Base-by-base conservation (phyloP, 208 protist genomes). In the Crithidia mellificae region DNA sequence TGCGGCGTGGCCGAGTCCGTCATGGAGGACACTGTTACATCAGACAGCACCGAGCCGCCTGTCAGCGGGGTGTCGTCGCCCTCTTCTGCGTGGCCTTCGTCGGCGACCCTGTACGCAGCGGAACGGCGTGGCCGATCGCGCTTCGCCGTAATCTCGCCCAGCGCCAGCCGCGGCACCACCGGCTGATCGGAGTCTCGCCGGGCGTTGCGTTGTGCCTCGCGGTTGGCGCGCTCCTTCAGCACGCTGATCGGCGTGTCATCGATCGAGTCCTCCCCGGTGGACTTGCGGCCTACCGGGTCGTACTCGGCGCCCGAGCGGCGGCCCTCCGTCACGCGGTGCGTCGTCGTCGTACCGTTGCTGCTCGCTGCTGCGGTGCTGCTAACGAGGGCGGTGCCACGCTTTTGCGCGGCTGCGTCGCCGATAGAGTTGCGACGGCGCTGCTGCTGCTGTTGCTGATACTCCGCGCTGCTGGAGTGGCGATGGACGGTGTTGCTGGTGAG, bases 1-100 rank as follows among this genome's bases (percentile, higher is more conserved):
- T 55, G 43, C 24, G 69, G 62, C 9, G 66, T 62, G 32, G 49
- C 67, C 0, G 62, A 62, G 38, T 56, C 73, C 2, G 73, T 78
- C 55, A 73, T 73, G 54, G 73, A 63, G 22, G 73, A 78, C 24
- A 78, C 73, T 17, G 73, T 74, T 39, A 74, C 61, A 34, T 68
- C 67, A 6, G 56, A 69, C 12, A 66, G 38, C 5, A 39, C 69
- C 12, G 73, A 55, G 39, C 54, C 58, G 44, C 34, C 56, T 11
- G 57, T 27, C 32, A 54, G 43, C 6, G 50, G 71, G 2, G 52
- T 77, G 39, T 59, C 34, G 6, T 20, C 5, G 19, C 12, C 46
- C 32, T 51, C 27, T 0, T 11, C 44, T 12, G 2, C 11, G 6
- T 17, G 5, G 17, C 29, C 24, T 22, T n/a, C n/a, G 11, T 22